Percentiles rank a stretch among this genome's conserved stretches.
phyloP scores from a whole-genome alignment of 345 rosid species.

The Lenwebbia sp. region DNA sequence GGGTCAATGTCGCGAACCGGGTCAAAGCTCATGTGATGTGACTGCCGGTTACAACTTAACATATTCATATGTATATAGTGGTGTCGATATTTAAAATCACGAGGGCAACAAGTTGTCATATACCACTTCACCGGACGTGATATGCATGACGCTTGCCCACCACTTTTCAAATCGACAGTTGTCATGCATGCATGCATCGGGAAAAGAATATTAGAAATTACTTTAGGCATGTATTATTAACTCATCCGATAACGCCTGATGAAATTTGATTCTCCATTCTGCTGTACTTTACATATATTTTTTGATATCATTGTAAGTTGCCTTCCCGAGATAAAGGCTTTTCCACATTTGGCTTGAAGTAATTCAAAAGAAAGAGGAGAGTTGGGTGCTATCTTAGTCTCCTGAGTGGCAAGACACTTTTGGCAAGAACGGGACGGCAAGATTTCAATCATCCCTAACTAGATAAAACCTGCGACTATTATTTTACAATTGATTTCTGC shows the following conservation, averaged over 20 bases:
- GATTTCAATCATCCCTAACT: neutral
- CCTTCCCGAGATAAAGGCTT: neutral
- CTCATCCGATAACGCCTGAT: neutral
- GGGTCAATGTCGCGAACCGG: neutral
- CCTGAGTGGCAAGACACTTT: neutral
- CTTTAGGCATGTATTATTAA: neutral
- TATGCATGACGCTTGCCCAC: neutral
- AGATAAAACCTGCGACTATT: neutral
- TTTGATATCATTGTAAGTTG: neutral
- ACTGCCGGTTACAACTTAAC: neutral
- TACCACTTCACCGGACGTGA: neutral
- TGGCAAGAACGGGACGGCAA: neutral
- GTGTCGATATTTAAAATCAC: neutral
- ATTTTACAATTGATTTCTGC: neutral
- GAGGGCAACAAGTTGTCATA: neutral
- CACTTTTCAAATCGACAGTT: neutral
- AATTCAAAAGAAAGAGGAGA: neutral
- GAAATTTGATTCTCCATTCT: neutral
- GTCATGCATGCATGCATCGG: neutral
- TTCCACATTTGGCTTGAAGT: neutral
- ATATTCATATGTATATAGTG: neutral
- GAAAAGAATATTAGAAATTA: neutral
- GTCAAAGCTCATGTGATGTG: neutral
- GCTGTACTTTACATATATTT: neutral
- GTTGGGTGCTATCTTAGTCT: neutral